Base-by-base conservation (phyloP, 106 monocot genomes). In the Cymbidium sinense region DNA sequence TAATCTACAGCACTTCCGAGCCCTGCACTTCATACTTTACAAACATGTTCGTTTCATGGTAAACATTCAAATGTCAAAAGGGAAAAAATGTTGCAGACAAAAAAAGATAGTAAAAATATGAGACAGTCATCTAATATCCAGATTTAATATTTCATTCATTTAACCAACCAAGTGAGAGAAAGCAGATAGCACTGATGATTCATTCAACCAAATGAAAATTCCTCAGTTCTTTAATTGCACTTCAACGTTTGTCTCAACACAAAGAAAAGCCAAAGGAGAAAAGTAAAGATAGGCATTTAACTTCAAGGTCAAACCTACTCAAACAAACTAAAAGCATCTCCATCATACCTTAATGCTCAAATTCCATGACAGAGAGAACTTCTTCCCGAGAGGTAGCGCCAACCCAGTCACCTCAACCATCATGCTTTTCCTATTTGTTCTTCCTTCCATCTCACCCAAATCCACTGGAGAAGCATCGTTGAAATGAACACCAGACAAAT, bases 321-420 rank as follows among this genome's bases (percentile, higher is more conserved):
- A 11, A 69, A 34, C 34, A 69, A 29, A 69, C 34, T 35, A 7
- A 71, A n/a, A 71, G 20, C 71, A 28, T 55, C 54, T 34, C 29
- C 23, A 50, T 83, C 76, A 85, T 64, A 21, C 75, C 31, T 80
- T 47, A 44, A 87, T 79, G 39, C 55, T 86, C 93, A 96, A 86
- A 28, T 85, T 80, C 96, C 91, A 96, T 7, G 91, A 83, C 78
- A 96, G 51, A 65, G 82, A 70, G 84, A 96, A 93, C 55, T 89
- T 93, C 87, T 89, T 96, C 61, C 96, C 96, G n/a, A 99, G 75
- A 9, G 90, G 87, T 84, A 99, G 77, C 7, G 50, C 79, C 25
- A 99, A 75, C 25, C 94, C 99, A 11, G 76, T 82, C 2, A 99
- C 78, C 37, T 95, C 99, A 52, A 93, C 86, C 77, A 89, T 74